Conservation (phyloP, 495 filamentous ascomycete species). For the Penicillium samsonianum region DNA sequence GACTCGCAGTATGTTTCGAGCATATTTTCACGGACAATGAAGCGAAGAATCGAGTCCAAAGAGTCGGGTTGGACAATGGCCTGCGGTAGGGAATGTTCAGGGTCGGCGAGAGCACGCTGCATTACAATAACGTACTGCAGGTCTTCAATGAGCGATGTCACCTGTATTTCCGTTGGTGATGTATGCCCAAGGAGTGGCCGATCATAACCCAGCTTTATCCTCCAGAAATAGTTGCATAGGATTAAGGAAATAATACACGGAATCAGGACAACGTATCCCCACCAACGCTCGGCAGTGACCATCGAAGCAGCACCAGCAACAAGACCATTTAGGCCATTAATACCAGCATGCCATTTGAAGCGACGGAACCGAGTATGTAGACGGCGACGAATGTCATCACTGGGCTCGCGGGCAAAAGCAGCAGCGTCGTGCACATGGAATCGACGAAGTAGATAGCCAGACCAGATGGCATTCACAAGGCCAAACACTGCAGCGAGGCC, state of each 20-base stretch:
- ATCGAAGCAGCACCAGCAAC: constrained; percentile 53
- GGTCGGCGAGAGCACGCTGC: constrained; percentile 23
- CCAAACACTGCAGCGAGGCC: constrained; percentile 46
- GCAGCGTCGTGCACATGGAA: constrained; percentile 37
- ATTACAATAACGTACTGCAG: constrained; percentile 34
- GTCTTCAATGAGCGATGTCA: constrained; percentile 28
- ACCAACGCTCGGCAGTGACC: constrained; percentile 50
- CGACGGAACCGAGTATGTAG: constrained; percentile 37
- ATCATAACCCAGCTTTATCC: constrained; percentile 47
- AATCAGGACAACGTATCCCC: constrained; percentile 51
- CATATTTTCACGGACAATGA: constrained; percentile 40
- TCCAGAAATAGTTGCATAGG: constrained; percentile 49
- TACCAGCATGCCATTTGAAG: constrained; percentile 42
- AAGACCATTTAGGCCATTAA: constrained; percentile 46
- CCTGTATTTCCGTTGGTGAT: constrained; percentile 16
- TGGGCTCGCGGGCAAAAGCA: constrained; percentile 12
- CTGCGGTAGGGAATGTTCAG: constrained; percentile 12
- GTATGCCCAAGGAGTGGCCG: constrained; percentile 32
- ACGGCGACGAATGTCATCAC: constrained; percentile 25
- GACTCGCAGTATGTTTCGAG: constrained; percentile 41
- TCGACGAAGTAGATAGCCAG: constrained; percentile 36
- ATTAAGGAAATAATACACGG: constrained; percentile 49
- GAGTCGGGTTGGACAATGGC: constrained; percentile 24
- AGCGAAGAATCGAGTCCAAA: constrained; percentile 35
- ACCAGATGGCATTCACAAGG: constrained; percentile 48